Percentiles rank a stretch among this genome's conserved stretches.
These are phyloP conservation scores for Ogataea pignaliae DNA, from an alignment of 805 yeast genomes.

Conservation along the genomic window DNA sequence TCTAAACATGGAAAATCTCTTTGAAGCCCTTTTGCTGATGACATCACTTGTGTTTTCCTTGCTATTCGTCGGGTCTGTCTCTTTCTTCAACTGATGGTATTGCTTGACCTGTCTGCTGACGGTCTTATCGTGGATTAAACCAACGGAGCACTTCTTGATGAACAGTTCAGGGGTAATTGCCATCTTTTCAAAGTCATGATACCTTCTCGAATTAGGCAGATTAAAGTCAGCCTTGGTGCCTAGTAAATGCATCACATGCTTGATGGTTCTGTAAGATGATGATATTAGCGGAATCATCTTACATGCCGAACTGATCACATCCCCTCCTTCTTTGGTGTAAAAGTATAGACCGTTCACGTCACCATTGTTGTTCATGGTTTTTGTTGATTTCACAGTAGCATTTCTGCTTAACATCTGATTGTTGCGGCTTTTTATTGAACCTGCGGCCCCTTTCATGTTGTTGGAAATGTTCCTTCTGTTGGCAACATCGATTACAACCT, in stretches of 20 bases:
- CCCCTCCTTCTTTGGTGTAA: slow-evolving; percentile 64
- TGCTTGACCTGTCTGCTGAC: slow-evolving; percentile 26
- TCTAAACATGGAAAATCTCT: slow-evolving; percentile 47
- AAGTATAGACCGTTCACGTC: slow-evolving; percentile 32
- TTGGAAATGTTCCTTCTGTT: slow-evolving; percentile 15
- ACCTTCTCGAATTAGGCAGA: slow-evolving; percentile 48
- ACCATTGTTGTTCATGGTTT: neutral
- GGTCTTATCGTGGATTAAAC: slow-evolving; percentile 43
- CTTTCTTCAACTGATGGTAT: slow-evolving; percentile 13
- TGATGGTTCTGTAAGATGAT: slow-evolving; percentile 48
- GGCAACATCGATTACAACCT: slow-evolving; percentile 44
- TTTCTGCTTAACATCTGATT: slow-evolving; percentile 1
- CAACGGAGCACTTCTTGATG: slow-evolving; percentile 56
- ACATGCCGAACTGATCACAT: slow-evolving; percentile 28
- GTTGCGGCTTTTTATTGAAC: slow-evolving; percentile 18
- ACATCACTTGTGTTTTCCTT: slow-evolving; percentile 4
- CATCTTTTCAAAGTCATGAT: slow-evolving; percentile 59
- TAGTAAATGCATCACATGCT: slow-evolving; percentile 48
- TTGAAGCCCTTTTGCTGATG: slow-evolving; percentile 23
- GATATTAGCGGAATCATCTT: slow-evolving; percentile 51
- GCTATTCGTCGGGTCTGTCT: neutral
- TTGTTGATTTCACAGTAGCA: slow-evolving; percentile 1
- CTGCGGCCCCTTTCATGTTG: slow-evolving; percentile 5
- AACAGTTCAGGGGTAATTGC: slow-evolving; percentile 57
- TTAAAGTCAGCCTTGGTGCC: slow-evolving; percentile 55